Evolutionary conservation across 1,284 basidiomycete species (phyloP), one percentile per base, ranked within the genome.

Genomic region (Neolentinus lepideus): DNA sequence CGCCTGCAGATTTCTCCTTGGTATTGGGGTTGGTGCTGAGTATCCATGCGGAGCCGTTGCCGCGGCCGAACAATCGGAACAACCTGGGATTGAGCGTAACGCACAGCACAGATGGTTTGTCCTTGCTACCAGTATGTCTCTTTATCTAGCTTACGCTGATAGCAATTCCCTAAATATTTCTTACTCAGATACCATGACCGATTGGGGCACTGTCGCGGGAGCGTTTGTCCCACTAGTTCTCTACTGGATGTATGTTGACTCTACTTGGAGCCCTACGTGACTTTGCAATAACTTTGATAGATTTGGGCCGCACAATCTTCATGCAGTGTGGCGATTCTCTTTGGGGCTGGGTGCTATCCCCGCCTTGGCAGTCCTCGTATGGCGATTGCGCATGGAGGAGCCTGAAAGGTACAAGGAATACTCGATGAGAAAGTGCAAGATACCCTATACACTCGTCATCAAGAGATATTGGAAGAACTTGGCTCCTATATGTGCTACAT

Each of bases 11-110:
- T 90, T 93, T 74, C 69, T 94, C 9, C 76, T 92, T 54, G 92
- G 90, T 50, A 85, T 92, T 56, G 90, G 90, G 43, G 75, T 93
- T 9, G 94, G 93, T 26, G 92, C 92, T 11, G 92, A 95, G 68
- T 96, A 97, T 62, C 93, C 93, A 3, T 90, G 88, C 58, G 94
- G 94, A 6, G 90, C 87, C 2, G 93, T 97, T 16, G 92, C 93
- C 22, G 88, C 89, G 1, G 89, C 90, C 1, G 94, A 97, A 67
- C 90, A 92, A 66, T 92, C 92, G 0, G 94, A 96, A 68, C 88
- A 92, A 64, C 74, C 79, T 21, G 83, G 80, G 2, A 85, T 96
- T 63, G 77, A 72, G 61, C 92, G 90, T 71, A 83, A 81, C 53
- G 80, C 86, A 2, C 94, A 94, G 66, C 88, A 96, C 67, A 75